A percentile compares a stretch with the other conserved stretches of the same genome.
Evolutionary conservation across 148 eudicot species (phyloP).

Genomic region (Silene uniflora): DNA sequence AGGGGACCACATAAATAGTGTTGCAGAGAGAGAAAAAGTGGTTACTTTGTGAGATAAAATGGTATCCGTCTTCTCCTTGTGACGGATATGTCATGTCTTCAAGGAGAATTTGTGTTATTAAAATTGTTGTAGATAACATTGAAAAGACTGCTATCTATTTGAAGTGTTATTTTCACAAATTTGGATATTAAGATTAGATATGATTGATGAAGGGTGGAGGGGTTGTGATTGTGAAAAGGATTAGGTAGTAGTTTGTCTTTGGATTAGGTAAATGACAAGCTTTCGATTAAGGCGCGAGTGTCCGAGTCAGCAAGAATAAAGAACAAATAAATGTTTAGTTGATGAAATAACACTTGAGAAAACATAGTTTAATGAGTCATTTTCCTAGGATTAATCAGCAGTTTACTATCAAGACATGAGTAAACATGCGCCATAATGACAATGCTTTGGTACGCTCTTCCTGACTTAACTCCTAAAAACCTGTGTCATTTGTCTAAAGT

Average conservation of each 20-base stretch:
- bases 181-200: slow-evolving; percentile 1
- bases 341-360: not conserved
- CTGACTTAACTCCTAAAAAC: slow-evolving; percentile 18
- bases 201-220: not conserved
- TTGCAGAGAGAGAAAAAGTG: too few species aligned
- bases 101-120: too few species aligned
- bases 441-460: slow-evolving; percentile 16
- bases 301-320: not conserved
- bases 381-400: slow-evolving; percentile 13
- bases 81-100: too few species aligned
- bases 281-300: slow-evolving; percentile 15
- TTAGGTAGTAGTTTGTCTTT: slow-evolving; percentile 19
- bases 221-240: slow-evolving; percentile 13
- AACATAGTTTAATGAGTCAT: slow-evolving; percentile 11
- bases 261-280: slow-evolving; percentile 19
- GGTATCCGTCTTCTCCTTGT: too few species aligned
- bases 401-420: slow-evolving; percentile 24
- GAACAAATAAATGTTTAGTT: not conserved
- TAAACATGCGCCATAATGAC: slow-evolving; percentile 30
- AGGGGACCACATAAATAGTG: too few species aligned
- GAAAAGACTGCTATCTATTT: not conserved
- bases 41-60: too few species aligned
- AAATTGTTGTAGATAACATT: not conserved
- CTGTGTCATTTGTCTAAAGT: slow-evolving; percentile 31
- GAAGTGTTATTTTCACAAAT: slow-evolving; percentile 16